Evolutionary conservation across 2,329 filamentous ascomycete species (phyloP), one percentile per base, ranked within the genome.

Genomic region (Cladosporium halotolerans): DNA sequence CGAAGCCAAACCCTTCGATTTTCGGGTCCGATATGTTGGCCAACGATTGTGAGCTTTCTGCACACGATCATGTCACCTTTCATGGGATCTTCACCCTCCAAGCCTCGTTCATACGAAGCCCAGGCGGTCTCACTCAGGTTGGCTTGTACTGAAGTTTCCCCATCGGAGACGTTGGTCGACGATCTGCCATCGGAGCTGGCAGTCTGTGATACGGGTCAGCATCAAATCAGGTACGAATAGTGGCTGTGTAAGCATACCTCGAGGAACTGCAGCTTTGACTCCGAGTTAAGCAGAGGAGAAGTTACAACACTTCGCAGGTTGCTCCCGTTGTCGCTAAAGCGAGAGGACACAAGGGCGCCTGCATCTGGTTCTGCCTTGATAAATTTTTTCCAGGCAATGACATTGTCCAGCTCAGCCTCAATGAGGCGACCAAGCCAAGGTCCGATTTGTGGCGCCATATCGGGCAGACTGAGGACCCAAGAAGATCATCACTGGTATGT

Each of bases 271-370:
- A 65, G 53, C 28, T 58, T 57, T 40, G 53, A 58, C 16, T 50
- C 28, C 2, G 40, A 23, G 28, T 46, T 48, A 14, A 58, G 47
- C 10, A 38, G 34, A 10, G 34, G 33, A 19, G 55, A 46, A 4
- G 39, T 39, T 11, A 60, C 51, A 6, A 38, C 49, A 44, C 64
- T 63, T 14, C 60, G 58, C 23, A 69, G 60, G 41, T 64, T 69
- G 57, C 64, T 68, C 11, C 63, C 62, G 52, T 69, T 64, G 45
- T 66, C 60, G 18, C 45, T 52, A 42, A 66, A 63, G 11, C 62
- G 61, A 10, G 34, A n/a, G 7, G 36, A 39, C 8, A 18, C 9
- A 34, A 23, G 7, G 6, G 10, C 16, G n/a, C 16, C 16, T n/a
- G 42, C 18, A 28, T 62, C 58, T 8, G 60, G 55, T 16, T 67